These are phyloP conservation scores for Rhodomyrtus tomentosa DNA, from an alignment of 345 rosid genomes.

Conservation along the genomic window DNA sequence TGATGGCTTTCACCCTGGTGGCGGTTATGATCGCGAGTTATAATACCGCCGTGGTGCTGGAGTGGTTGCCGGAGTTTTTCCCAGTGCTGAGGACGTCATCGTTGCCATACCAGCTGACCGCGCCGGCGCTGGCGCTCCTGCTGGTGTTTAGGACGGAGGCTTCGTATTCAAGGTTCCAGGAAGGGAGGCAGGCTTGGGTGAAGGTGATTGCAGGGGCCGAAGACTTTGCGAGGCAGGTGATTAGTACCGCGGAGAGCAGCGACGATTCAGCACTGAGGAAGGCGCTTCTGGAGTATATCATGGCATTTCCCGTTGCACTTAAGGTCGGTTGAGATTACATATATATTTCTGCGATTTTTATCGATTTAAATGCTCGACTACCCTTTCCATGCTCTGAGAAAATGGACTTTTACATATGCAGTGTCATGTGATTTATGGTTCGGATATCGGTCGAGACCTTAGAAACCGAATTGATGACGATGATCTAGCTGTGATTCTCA, in stretches of 20 bases:
- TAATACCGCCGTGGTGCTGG: constrained; percentile 51
- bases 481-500: constrained; percentile 61
- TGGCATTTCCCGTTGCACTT: constrained; percentile 80
- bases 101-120: constrained; percentile 80
- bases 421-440: constrained; percentile 75
- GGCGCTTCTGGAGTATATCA: constrained; percentile 52
- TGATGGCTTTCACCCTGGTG: constrained; percentile 55
- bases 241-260: constrained; percentile 31
- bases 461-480: constrained; percentile 46
- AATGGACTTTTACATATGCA: constrained; percentile 35
- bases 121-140: constrained; percentile 86
- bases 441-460: constrained; percentile 62
- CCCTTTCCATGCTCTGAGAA: too few relatives aligned
- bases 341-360: too few relatives aligned
- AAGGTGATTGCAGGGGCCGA: constrained; percentile 53
- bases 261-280: constrained; percentile 33
- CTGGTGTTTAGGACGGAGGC: constrained; percentile 92
- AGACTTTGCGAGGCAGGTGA: constrained; percentile 63
- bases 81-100: constrained; percentile 71
- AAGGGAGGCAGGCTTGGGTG: constrained; percentile 81
- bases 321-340: too few relatives aligned
- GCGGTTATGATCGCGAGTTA: constrained; percentile 53
- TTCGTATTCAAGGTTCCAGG: constrained; percentile 79
- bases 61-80: constrained; percentile 50
- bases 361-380: too few relatives aligned